Percentiles rank a stretch among this genome's conserved stretches.
Evolutionary conservation across 75 land plant species (phyloP).

Genomic region (Cunninghamia lanceolata): DNA sequence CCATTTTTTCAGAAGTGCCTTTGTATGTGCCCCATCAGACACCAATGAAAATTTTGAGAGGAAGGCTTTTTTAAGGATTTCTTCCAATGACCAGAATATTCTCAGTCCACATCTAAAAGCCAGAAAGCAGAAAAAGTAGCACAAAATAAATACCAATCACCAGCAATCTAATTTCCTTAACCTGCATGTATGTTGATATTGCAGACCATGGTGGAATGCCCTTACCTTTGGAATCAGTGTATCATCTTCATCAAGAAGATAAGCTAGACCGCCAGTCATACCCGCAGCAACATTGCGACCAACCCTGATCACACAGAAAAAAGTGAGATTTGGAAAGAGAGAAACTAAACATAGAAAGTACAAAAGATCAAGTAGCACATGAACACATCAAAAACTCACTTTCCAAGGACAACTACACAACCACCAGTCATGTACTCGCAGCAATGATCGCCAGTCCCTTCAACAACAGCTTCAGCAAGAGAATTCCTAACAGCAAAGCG

Average conservation of each 20-base stretch:
- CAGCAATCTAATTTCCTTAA: not conserved
- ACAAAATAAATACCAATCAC: not conserved
- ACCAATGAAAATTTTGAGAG: not conserved
- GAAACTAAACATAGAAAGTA: not conserved
- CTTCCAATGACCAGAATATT: not conserved
- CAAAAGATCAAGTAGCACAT: not conserved
- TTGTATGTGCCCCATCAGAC: not conserved
- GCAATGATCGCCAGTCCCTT: conserved; percentile 96
- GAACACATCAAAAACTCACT: conserved; percentile 49
- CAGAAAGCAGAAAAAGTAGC: not conserved
- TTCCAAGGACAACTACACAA: conserved; percentile 95
- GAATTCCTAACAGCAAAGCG: conserved; percentile 97
- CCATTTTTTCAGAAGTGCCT: too few relatives aligned
- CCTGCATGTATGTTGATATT: not conserved
- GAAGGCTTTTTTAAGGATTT: not conserved
- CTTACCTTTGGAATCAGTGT: conserved; percentile 90
- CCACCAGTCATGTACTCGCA: conserved; percentile 99
- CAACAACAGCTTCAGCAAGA: conserved; percentile 93
- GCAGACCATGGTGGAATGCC: not conserved
- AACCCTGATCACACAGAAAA: conserved; percentile 50
- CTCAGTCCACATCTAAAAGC: not conserved
- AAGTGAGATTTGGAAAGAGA: not conserved
- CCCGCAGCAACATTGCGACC: conserved; percentile 99
- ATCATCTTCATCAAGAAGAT: conserved; percentile 92
- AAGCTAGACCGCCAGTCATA: conserved; percentile 98